Evolutionary conservation across 2,329 filamentous ascomycete genomes (phyloP), one percentile per base, ranked within the genome.

Genomic region (Diplodia seriata): DNA sequence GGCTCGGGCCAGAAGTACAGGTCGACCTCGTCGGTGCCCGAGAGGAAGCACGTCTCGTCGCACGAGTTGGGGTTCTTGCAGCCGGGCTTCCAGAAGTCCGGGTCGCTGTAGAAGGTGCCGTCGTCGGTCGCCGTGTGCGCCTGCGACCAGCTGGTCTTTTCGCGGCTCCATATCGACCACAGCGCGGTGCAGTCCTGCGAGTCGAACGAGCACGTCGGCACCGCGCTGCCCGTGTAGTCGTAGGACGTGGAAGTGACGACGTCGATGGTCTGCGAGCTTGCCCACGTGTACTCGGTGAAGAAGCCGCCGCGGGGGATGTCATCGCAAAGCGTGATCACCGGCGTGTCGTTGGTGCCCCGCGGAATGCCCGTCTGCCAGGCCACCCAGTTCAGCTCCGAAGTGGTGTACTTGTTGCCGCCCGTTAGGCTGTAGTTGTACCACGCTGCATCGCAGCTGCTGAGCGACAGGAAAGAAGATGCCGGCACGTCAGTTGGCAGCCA

Each of bases 1-100:
- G 38, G 38, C 40, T 47, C 23, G 23, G 57, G 57, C 38, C 38
- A 61, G 57, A 49, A 61, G 29, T 61, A 61, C 36, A 61, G 29
- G 9, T 61, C 38, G 12, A 61, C 57, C 6, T 31, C 23, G 8
- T 61, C 57, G 4, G 20, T 49, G 8, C 57, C 57, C 14, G 6
- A n/a, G 9, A 61, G 23, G 2, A 11, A 15, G 38, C 57, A 61
- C 14, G 18, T 26, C 54, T 57, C 33, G 1, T 57, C 33, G 20
- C 54, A 57, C 6, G 54, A 29, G 15, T 36, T 12, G 8, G 33
- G 56, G 14, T 47, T 36, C 20, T 11, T 9, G 23, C 57, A 47
- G 9, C 7, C 11, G 9, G 54, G 54, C 11, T 6, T 15, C 54
- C 54, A 57, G 33, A 23, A 38, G 26, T 36, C 29, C 3, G 54